Conservation (phyloP, 1,284 basidiomycete species). For the Porogramme epimiltina region DNA sequence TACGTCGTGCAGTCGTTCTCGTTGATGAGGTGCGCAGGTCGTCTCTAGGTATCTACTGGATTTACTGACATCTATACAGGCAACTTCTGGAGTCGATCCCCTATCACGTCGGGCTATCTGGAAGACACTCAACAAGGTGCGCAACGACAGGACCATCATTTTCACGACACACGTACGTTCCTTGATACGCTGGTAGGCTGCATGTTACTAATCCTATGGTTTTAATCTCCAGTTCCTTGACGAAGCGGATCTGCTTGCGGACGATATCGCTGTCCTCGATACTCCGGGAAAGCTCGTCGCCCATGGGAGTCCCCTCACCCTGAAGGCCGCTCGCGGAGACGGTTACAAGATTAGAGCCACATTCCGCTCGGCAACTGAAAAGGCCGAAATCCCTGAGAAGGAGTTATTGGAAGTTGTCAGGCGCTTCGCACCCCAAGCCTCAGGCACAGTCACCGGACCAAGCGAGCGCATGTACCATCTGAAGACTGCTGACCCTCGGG, state of each 20-base stretch:
- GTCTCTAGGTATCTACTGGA: too few relatives aligned
- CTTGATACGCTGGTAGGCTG: neutral
- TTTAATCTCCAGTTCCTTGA: conserved; percentile 61
- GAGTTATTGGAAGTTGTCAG: conserved; percentile 48
- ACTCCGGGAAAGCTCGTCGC: conserved; percentile 78
- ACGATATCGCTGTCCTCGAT: conserved; percentile 74
- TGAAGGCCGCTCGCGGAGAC: conserved; percentile 73
- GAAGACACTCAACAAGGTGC: conserved; percentile 68
- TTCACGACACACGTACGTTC: conserved; percentile 68
- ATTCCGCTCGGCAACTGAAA: conserved; percentile 37
- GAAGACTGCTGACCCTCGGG: conserved; percentile 53
- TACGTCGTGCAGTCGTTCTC: conserved; percentile 55
- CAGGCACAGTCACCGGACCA: conserved; percentile 41
- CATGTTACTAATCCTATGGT: neutral
- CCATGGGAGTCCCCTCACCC: conserved; percentile 68
- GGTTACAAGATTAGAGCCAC: conserved; percentile 67
- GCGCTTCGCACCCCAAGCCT: conserved; percentile 47
- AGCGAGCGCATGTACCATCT: conserved; percentile 53
- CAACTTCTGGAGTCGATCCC: conserved; percentile 82
- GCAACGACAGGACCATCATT: conserved; percentile 64
- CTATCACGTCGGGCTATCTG: conserved; percentile 77
- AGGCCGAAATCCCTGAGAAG: conserved; percentile 22
- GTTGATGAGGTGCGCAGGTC: conserved; percentile 56
- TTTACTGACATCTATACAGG: conserved; percentile 35
- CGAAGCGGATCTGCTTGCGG: conserved; percentile 79